Percentiles rank a stretch among this genome's conserved stretches.
phyloP scores from a whole-genome alignment of 305 asterid species.

The Fraxinus xanthoxyloides region DNA sequence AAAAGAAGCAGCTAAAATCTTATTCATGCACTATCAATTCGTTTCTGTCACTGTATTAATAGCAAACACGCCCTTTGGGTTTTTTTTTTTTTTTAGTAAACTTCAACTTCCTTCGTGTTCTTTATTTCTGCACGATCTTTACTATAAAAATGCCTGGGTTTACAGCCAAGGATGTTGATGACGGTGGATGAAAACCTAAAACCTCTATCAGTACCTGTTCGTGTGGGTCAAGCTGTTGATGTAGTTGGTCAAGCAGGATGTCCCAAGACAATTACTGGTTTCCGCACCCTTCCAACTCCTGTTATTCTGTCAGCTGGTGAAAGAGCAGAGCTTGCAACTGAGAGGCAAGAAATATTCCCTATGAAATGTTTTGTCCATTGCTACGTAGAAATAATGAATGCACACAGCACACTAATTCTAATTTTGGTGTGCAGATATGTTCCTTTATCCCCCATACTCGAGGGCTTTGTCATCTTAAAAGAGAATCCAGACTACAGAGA shows the following conservation, averaged over 20 bases:
- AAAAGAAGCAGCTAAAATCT: neutral
- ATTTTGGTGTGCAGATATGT: conserved; percentile 52
- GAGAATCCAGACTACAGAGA: conserved; percentile 88
- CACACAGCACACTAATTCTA: neutral
- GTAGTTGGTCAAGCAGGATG: conserved; percentile 96
- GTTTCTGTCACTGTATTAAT: neutral
- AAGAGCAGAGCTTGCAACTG: conserved; percentile 95
- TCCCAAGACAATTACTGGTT: conserved; percentile 95
- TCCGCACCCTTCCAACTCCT: conserved; percentile 90
- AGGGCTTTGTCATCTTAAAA: conserved; percentile 89
- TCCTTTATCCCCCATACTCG: conserved; percentile 85
- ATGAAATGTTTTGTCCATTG: neutral
- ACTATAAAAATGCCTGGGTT: neutral
- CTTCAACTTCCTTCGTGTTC: neutral
- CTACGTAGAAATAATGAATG: neutral
- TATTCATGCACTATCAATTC: neutral
- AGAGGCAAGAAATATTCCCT: conserved; percentile 47
- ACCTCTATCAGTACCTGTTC: conserved; percentile 86
- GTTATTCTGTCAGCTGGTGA: conserved; percentile 93
- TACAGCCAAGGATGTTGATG: conserved; percentile 91
- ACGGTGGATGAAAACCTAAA: conserved; percentile 88
- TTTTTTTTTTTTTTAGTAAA: neutral
- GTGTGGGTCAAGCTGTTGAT: conserved; percentile 98
- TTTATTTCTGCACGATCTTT: neutral
- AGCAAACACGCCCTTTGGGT: neutral